phyloP scores from a whole-genome alignment of 2,329 filamentous ascomycete genomes.

The Ascochyta rabiei region DNA sequence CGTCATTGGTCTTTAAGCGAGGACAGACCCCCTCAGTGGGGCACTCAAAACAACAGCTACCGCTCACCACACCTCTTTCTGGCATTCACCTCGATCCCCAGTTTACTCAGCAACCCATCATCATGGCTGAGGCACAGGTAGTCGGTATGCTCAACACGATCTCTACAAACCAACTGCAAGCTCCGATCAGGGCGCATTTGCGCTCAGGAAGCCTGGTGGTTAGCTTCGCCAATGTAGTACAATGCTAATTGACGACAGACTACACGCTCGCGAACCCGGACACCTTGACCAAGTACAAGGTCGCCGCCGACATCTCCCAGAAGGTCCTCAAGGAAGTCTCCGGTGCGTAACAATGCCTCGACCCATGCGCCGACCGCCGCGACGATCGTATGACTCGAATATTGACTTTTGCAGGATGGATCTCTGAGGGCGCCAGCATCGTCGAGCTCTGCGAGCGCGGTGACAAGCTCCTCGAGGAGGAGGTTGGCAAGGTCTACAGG shows the following conservation, averaged over 20 bases:
- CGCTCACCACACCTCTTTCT: conserved; percentile 30
- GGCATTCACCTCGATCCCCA: conserved; percentile 29
- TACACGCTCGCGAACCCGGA: conserved; percentile 90
- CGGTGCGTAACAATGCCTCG: conserved; percentile 50
- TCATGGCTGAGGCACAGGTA: conserved; percentile 44
- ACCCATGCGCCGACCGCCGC: conserved; percentile 6
- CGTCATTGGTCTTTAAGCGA: conserved; percentile 43
- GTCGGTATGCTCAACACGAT: conserved; percentile 33
- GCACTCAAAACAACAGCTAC: conserved; percentile 42
- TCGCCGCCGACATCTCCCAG: conserved; percentile 90
- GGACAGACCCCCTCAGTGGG: conserved; percentile 41
- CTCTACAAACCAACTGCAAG: not conserved
- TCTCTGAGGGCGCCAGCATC: conserved; percentile 87
- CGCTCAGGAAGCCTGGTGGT: conserved; percentile 14
- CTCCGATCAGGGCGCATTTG: not conserved
- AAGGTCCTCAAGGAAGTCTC: conserved; percentile 88
- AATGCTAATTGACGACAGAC: conserved; percentile 60
- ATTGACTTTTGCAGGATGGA: conserved; percentile 59
- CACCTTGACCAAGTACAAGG: conserved; percentile 99
- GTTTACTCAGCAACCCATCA: conserved; percentile 32
- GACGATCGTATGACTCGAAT: conserved; percentile 18
- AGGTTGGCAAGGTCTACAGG: conserved; percentile 94
- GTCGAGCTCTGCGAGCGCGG: conserved; percentile 94
- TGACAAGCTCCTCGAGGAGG: conserved; percentile 92
- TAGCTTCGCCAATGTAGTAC: conserved; percentile 25